Conservation (phyloP, 345 rosid genomes). For the Mercurialis annua region DNA sequence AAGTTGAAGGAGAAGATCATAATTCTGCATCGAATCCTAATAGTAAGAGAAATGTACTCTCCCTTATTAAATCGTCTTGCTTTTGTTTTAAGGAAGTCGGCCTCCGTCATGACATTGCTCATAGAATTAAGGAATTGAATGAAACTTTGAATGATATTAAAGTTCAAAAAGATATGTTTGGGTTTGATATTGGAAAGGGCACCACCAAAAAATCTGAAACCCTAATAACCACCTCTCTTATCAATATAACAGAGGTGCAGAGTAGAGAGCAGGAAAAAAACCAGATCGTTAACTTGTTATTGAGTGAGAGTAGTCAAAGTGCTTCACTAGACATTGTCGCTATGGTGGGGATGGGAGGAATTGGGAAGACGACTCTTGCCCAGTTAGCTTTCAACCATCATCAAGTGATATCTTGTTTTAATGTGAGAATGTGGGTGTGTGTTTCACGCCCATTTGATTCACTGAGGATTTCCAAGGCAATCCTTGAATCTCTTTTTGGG, state of each 20-base stretch:
- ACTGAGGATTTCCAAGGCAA: neutral
- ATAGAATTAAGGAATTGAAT: neutral
- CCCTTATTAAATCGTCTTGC: neutral
- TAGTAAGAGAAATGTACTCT: neutral
- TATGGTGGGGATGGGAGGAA: conserved; percentile 9
- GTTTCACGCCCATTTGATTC: conserved; percentile 13
- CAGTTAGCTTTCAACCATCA: conserved; percentile 1
- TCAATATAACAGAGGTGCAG: neutral
- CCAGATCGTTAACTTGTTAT: neutral
- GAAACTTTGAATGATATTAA: neutral
- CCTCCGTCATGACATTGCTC: neutral
- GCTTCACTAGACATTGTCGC: neutral
- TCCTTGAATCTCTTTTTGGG: neutral
- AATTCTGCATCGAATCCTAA: neutral
- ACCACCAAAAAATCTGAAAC: neutral
- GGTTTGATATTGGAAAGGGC: neutral
- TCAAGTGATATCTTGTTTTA: neutral
- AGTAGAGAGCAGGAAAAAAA: neutral
- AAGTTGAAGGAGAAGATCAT: neutral
- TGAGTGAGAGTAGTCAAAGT: neutral
- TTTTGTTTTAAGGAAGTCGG: neutral
- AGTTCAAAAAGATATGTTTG: neutral
- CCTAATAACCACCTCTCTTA: neutral
- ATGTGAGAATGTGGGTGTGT: conserved; percentile 17
- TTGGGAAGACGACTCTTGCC: conserved; percentile 17